Base-by-base conservation (phyloP, 495 filamentous ascomycete species). In the Aspergillus nidulans region DNA sequence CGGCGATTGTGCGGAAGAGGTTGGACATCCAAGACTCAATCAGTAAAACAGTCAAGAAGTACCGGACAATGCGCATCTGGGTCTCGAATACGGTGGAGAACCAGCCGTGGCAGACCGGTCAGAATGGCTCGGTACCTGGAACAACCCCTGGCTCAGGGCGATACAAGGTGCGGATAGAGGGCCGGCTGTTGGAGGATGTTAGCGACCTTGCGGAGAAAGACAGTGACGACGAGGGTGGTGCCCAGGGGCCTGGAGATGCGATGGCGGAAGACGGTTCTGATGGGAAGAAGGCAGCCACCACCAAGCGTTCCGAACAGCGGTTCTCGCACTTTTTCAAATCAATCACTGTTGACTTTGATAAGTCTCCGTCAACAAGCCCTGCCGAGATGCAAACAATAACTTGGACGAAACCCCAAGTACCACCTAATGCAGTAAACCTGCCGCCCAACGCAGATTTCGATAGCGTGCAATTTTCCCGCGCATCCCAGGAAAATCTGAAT, bases 321-420 rank as follows among this genome's bases (percentile, higher is more conserved):
- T 86, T 98, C 69, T 96, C 94, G 23, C 88, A 96, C 61, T 99
- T 97, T 73, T 96, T 99, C 83, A 95, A 95, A 69, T 78, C 84
- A 7, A 85, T 99, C 63, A 89, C 82, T 2, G 79, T 97, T 36
- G 91, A 97, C 52, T 92, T 95, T 56, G 90, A 96, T 55, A 84
- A 83, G 43, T 66, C 60, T 30, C 78, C 60, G 60, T 76, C 64
- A 28, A 73, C 63, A 7, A 66, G 62, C 18, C 70, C 75, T 5
- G 81, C 86, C 42, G 75, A 82, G 45, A 70, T 81, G 40, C 81
- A 89, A 52, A 70, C 84, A 36, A 77, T 83, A 48, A 82, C 84
- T 67, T 90, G 91, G 91, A 80, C 82, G 58, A 88, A 92, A 64
- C 85, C 84, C 2, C 79, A 77, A 54, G 63, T 79, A 45, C 77